phyloP scores from a whole-genome alignment of 2,329 filamentous ascomycete genomes.

The Fusarium multiceps region DNA sequence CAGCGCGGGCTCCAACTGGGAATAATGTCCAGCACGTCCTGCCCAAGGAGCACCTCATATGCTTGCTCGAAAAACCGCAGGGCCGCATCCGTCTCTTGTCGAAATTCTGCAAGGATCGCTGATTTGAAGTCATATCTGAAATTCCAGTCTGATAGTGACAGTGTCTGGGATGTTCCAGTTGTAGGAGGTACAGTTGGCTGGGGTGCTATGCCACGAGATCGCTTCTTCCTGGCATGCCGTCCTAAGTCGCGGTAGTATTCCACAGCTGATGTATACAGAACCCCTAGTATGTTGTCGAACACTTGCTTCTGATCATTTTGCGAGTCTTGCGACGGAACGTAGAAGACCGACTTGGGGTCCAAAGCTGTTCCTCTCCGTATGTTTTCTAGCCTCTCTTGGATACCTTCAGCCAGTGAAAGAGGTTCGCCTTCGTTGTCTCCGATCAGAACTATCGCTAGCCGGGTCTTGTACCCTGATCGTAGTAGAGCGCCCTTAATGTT shows the following conservation, averaged over 20 bases:
- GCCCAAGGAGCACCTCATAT: conserved; percentile 83
- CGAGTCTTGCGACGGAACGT: conserved; percentile 80
- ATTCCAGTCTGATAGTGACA: conserved; percentile 91
- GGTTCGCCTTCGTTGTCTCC: conserved; percentile 46
- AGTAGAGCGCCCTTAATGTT: conserved; percentile 75
- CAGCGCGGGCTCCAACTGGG: conserved; percentile 91
- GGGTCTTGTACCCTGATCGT: conserved; percentile 80
- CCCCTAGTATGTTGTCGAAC: conserved; percentile 76
- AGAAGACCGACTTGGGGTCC: conserved; percentile 87
- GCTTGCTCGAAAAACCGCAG: conserved; percentile 87
- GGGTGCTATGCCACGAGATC: conserved; percentile 79
- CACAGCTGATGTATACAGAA: conserved; percentile 78
- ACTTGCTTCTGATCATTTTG: conserved; percentile 78
- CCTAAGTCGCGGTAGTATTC: conserved; percentile 96
- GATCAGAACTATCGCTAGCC: conserved; percentile 74
- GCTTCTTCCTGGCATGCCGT: conserved; percentile 91
- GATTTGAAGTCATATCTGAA: conserved; percentile 95
- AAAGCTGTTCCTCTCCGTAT: conserved; percentile 84
- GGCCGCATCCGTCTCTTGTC: conserved; percentile 91
- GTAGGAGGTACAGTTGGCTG: conserved; percentile 86
- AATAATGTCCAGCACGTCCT: conserved; percentile 88
- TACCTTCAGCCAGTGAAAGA: conserved; percentile 69
- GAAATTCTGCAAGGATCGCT: conserved; percentile 89
- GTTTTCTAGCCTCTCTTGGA: conserved; percentile 76
- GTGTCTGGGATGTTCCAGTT: conserved; percentile 82